Percentiles rank a stretch among this genome's conserved stretches.
These are phyloP conservation scores for Acacia acuminata DNA, from an alignment of 306 rosid species.

Conservation along the genomic window DNA sequence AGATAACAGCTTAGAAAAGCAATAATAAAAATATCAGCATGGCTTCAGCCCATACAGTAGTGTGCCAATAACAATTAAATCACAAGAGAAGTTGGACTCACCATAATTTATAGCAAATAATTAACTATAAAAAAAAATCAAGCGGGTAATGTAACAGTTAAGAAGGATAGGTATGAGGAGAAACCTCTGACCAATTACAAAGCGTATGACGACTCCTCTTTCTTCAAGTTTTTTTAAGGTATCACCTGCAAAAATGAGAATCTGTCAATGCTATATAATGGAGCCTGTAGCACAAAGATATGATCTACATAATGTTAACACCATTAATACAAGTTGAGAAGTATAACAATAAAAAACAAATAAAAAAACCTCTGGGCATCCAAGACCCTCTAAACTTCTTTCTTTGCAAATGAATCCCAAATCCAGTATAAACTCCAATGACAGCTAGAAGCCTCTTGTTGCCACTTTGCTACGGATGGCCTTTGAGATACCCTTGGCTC, in stretches of 20 bases:
- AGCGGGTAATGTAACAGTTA: slow-evolving; percentile 1
- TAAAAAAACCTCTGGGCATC: slow-evolving; percentile 86
- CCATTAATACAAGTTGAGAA: background rate
- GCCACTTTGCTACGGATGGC: too few relatives aligned
- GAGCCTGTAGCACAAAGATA: slow-evolving; percentile 22
- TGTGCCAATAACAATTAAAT: slow-evolving; percentile 48
- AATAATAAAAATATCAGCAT: too few relatives aligned
- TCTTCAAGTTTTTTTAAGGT: slow-evolving; percentile 91
- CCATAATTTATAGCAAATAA: background rate
- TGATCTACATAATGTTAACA: slow-evolving; percentile 17
- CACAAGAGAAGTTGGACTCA: slow-evolving; percentile 23
- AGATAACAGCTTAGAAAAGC: too few relatives aligned
- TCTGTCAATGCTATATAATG: slow-evolving; percentile 12
- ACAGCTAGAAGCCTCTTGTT: too few relatives aligned
- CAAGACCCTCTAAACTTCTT: too few relatives aligned
- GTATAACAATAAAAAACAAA: slow-evolving; percentile 18
- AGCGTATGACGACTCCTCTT: slow-evolving; percentile 91
- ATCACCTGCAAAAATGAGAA: slow-evolving; percentile 61
- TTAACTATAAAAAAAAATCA: slow-evolving; percentile 32
- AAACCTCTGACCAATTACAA: slow-evolving; percentile 97
- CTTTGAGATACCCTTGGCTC: too few relatives aligned
- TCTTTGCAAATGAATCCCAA: too few relatives aligned
- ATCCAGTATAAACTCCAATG: too few relatives aligned
- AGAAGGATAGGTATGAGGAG: slow-evolving; percentile 48
- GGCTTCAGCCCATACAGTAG: too few relatives aligned